Percentiles rank a stretch among this genome's conserved stretches.
Evolutionary conservation across 2,329 filamentous ascomycete genomes (phyloP).

Genomic region (Purpureocillium lavendulum): DNA sequence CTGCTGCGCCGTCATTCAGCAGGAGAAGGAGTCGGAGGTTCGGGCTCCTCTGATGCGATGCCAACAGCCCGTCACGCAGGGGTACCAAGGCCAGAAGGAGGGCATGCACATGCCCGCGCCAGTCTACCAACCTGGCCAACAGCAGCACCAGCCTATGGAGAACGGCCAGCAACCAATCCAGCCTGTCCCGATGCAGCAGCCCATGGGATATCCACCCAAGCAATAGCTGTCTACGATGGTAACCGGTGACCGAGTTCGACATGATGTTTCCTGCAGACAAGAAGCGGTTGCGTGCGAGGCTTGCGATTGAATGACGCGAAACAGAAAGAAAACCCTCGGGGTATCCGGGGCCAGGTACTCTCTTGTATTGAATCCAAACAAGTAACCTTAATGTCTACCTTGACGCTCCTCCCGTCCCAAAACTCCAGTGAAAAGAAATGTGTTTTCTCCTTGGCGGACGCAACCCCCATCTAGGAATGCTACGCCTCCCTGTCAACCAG

Average conservation of each 20-base stretch:
- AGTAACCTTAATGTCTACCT: background rate
- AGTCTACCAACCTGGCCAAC: background rate
- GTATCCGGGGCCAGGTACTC: no score
- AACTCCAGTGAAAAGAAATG: slow-evolving; percentile 8
- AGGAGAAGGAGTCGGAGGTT: slow-evolving; percentile 43
- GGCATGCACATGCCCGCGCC: slow-evolving; percentile 26
- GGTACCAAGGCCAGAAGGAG: slow-evolving; percentile 27
- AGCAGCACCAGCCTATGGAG: slow-evolving; percentile 1
- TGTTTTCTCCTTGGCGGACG: background rate
- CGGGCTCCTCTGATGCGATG: slow-evolving; percentile 9
- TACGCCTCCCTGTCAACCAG: no score
- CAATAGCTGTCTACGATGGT: background rate
- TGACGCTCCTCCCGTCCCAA: slow-evolving; percentile 4
- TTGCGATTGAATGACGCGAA: no score
- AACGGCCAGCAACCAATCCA: slow-evolving; percentile 1
- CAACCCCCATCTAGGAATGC: background rate
- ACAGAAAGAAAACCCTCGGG: no score
- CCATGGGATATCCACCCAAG: background rate
- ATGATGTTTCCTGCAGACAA: no score
- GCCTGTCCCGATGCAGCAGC: slow-evolving; percentile 5
- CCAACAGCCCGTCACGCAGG: slow-evolving; percentile 20
- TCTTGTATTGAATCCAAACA: no score
- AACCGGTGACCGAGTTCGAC: background rate
- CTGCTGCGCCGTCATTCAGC: slow-evolving; percentile 49
- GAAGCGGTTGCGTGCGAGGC: no score